Evolutionary conservation across 768 basidiomycete genomes (phyloP).

Genomic region (Boletus pseudo-olivaceus): DNA sequence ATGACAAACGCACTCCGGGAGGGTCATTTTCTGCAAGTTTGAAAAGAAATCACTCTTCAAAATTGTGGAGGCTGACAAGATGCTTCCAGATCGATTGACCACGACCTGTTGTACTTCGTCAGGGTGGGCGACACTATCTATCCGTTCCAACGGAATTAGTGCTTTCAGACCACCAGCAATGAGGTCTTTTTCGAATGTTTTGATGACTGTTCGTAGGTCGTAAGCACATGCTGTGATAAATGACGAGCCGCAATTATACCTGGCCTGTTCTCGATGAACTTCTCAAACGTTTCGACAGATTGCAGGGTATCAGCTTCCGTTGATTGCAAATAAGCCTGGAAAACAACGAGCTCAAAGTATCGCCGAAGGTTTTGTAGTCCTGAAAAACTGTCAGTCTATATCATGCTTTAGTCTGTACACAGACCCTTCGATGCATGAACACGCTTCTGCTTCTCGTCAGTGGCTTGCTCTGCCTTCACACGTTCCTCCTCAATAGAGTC

Average conservation of each 20-base stretch:
- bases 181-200: conserved; percentile 92
- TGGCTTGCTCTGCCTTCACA: conserved; percentile 69
- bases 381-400: conserved; percentile 25
- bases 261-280: conserved; percentile 79
- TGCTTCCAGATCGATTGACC: conserved; percentile 74
- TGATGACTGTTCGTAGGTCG: conserved; percentile 62
- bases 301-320: conserved; percentile 76
- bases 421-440: conserved; percentile 68
- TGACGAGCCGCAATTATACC: conserved; percentile 42
- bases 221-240: background rate
- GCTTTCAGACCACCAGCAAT: conserved; percentile 72
- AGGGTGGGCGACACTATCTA: conserved; percentile 73
- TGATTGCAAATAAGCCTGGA: conserved; percentile 86
- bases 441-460: conserved; percentile 67
- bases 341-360: conserved; percentile 83
- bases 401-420: conserved; percentile 2
- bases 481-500: conserved; percentile 86
- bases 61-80: conserved; percentile 89
- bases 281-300: conserved; percentile 73
- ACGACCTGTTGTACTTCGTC: conserved; percentile 92
- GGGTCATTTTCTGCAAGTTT: conserved; percentile 92
- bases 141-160: conserved; percentile 77
- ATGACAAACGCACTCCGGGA: conserved; percentile 69
- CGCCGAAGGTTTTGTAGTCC: conserved; percentile 78
- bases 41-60: conserved; percentile 95